phyloP scores from a whole-genome alignment of 1,284 basidiomycete species.

The Porodaedalea pini region DNA sequence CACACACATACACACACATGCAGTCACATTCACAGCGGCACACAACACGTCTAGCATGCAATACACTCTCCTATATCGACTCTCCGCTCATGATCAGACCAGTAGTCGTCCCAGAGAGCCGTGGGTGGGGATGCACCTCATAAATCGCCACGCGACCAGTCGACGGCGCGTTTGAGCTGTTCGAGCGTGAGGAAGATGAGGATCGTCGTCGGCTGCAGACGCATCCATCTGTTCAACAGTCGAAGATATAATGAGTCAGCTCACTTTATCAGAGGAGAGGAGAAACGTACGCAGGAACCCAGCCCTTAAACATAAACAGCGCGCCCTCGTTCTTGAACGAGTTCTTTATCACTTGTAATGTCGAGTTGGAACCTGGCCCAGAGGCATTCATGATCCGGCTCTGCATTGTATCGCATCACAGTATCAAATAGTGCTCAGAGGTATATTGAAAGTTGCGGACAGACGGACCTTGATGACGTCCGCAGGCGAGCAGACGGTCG shows the following conservation, averaged over 20 bases:
- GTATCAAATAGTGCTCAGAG: not conserved
- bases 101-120: no score
- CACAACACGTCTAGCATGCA: no score
- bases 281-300: constrained; percentile 58
- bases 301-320: constrained; percentile 92
- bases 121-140: not conserved
- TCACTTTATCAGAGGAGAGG: not conserved
- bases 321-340: constrained; percentile 79
- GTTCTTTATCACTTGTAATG: constrained; percentile 64
- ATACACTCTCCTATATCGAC: no score
- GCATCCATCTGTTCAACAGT: constrained; percentile 49
- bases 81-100: no score
- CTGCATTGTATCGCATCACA: constrained; percentile 30
- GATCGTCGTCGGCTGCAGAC: constrained; percentile 82
- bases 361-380: constrained; percentile 72
- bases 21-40: no score
- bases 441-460: not conserved
- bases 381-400: constrained; percentile 89
- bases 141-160: constrained; percentile 40
- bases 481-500: constrained; percentile 90
- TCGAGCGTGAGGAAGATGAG: constrained; percentile 83
- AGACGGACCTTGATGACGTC: constrained; percentile 77
- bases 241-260: not conserved
- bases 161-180: constrained; percentile 65
- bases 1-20: no score